Evolutionary conservation across 306 rosid species (phyloP).

Genomic region (Abrus precatorius): DNA sequence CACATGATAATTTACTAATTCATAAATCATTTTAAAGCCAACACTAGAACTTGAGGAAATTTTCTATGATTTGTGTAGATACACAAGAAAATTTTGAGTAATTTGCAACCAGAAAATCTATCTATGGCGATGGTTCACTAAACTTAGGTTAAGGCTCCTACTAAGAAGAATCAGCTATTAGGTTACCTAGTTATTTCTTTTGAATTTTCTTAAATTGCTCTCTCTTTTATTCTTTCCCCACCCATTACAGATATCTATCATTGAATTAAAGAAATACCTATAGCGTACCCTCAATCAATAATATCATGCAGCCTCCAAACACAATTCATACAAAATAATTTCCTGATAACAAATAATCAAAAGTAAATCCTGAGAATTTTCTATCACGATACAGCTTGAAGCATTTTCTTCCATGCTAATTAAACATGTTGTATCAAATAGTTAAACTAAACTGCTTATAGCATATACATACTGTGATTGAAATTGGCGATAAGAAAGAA

Average conservation of each 20-base stretch:
- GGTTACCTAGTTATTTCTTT: slow-evolving; percentile 5
- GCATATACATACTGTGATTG: background rate
- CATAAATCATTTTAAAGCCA: background rate
- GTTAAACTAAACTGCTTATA: background rate
- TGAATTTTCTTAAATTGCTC: background rate
- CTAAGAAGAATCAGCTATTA: background rate
- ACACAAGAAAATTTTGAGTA: background rate
- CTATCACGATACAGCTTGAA: background rate
- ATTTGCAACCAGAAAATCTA: slow-evolving; percentile 7
- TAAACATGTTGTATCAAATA: too few species aligned
- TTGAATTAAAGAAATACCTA: slow-evolving; percentile 1
- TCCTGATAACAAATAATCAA: background rate
- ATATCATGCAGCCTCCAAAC: background rate
- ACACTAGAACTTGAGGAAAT: background rate
- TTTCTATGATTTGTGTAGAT: background rate
- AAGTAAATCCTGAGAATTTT: background rate
- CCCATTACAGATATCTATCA: background rate
- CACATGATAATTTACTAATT: slow-evolving; percentile 10
- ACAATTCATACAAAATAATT: slow-evolving; percentile 15
- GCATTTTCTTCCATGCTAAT: slow-evolving; percentile 3
- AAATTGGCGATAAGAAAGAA: background rate
- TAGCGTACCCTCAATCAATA: background rate
- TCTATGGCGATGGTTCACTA: background rate
- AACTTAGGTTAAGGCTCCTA: background rate
- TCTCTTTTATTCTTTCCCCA: background rate